Conservation (phyloP, 805 yeast species). For the Saccharomycopsis microspora region DNA sequence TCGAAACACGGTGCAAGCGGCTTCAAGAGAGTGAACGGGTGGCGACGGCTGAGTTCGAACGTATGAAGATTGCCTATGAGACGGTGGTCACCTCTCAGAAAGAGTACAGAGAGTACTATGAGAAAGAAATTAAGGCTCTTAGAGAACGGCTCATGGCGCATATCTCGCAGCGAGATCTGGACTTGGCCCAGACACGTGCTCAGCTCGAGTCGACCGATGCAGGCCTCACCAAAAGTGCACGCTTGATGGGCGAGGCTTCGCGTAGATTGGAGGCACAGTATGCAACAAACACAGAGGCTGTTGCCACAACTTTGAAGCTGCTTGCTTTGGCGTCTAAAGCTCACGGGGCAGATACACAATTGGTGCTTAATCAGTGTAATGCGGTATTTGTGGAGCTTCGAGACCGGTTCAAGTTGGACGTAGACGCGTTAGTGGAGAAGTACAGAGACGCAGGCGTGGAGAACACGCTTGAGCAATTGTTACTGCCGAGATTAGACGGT, state of each 20-base stretch:
- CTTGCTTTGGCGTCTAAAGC: constrained; percentile 33
- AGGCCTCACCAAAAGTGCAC: constrained; percentile 37
- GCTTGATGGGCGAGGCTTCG: constrained; percentile 35
- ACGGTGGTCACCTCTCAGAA: constrained; percentile 39
- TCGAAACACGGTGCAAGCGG: constrained; percentile 37
- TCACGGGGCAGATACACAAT: constrained; percentile 38
- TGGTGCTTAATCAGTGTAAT: constrained; percentile 35
- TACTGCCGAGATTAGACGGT: neutral
- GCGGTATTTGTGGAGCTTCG: constrained; percentile 31
- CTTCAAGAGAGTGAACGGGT: constrained; percentile 34
- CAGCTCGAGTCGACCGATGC: constrained; percentile 34
- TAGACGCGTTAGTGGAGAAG: constrained; percentile 21
- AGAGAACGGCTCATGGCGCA: constrained; percentile 27
- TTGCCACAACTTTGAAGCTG: constrained; percentile 31
- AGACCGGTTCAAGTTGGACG: constrained; percentile 22
- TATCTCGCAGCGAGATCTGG: constrained; percentile 26
- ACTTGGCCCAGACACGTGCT: constrained; percentile 26
- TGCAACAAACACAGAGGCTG: constrained; percentile 32
- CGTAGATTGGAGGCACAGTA: constrained; percentile 39
- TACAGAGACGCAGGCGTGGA: constrained; percentile 20
- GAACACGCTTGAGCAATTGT: constrained; percentile 7
- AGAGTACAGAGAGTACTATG: constrained; percentile 40
- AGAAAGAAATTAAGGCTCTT: constrained; percentile 30
- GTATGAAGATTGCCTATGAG: constrained; percentile 49
- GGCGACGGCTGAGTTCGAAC: constrained; percentile 39